phyloP scores from a whole-genome alignment of 2,329 filamentous ascomycete genomes.

The Scedosporium apiospermum region DNA sequence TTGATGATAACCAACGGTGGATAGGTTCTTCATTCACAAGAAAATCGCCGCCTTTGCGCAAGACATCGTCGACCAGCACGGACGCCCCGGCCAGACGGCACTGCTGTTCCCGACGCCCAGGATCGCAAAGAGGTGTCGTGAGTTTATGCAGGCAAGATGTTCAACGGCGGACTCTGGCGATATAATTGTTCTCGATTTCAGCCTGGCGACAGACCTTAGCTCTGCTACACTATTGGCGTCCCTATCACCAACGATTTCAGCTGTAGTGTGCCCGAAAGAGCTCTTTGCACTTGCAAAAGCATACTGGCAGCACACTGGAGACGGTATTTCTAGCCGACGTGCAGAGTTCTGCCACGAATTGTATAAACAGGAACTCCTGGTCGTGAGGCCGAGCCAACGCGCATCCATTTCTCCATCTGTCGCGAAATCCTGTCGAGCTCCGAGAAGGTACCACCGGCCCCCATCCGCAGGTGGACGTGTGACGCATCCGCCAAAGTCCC shows the following conservation, averaged over 20 bases:
- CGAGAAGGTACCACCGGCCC: constrained; percentile 65
- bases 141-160: constrained; percentile 55
- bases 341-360: constrained; percentile 81
- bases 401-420: constrained; percentile 12
- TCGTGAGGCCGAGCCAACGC: constrained; percentile 19
- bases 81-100: constrained; percentile 52
- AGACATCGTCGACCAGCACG: constrained; percentile 57
- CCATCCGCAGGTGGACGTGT: constrained; percentile 27
- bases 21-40: constrained; percentile 84
- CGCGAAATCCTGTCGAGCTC: constrained; percentile 53
- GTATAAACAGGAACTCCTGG: constrained; percentile 57
- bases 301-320: constrained; percentile 95
- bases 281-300: constrained; percentile 71
- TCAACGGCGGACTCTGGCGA: constrained; percentile 38
- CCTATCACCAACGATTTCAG: constrained; percentile 52
- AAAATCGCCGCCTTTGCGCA: constrained; percentile 65
- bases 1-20: constrained; percentile 8
- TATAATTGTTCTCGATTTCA: constrained; percentile 51
- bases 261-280: constrained; percentile 61
- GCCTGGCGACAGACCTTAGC: constrained; percentile 37
- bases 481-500: constrained; percentile 13
- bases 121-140: constrained; percentile 62
- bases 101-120: constrained; percentile 73
- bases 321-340: constrained; percentile 82
- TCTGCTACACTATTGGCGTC: constrained; percentile 42